Evolutionary conservation across 306 rosid species (phyloP), one percentile per base, ranked within the genome.

Genomic region (Dalbergia oliveri): DNA sequence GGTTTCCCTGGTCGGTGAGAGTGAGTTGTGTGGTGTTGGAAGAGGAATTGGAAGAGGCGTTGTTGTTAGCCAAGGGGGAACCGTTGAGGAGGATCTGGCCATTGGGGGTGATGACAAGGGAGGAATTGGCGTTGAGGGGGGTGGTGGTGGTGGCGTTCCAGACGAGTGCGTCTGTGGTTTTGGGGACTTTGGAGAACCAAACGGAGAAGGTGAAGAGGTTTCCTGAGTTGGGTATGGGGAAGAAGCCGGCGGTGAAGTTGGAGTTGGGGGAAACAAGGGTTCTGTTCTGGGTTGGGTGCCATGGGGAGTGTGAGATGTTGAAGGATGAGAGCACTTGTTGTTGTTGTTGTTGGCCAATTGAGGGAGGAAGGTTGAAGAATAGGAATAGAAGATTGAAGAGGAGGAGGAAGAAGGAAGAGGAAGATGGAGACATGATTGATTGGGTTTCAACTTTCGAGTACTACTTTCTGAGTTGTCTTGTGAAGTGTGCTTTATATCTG

Each of bases 231-330:
- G 93, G 81, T 8, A 53, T 12, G 57, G 13, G 71, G 3, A 9
- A 53, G 66, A 92, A 92, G 4, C 97, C 97, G 4, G 97, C 92
- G 13, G 87, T 57, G 91, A 92, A 92, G 44, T 66, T 49, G 34
- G 84, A 77, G 81, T 87, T 85, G n/a, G 81, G 85, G 12, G 97
- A 92, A 63, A 69, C 16, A 26, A 92, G 86, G 65, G 54, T 80
- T n/a, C 0, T 84, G 75, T 87, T 87, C 67, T 81, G 77, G 18
- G 15, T 11, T 31, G 91, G 89, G 0, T 1, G 64, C 97, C 97
- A 92, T 61, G 91, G 93, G 19, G 88, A 80, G 81, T 44, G 2
- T 16, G 90, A 84, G 82, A 45, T 50, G 45, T 80, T 82, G 85
- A 90, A 87, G 69, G 89, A 67, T 12, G 79, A 47, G 41, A 77